Conservation (phyloP, 495 filamentous ascomycete species). For the Lasiosphaeria hispida region DNA sequence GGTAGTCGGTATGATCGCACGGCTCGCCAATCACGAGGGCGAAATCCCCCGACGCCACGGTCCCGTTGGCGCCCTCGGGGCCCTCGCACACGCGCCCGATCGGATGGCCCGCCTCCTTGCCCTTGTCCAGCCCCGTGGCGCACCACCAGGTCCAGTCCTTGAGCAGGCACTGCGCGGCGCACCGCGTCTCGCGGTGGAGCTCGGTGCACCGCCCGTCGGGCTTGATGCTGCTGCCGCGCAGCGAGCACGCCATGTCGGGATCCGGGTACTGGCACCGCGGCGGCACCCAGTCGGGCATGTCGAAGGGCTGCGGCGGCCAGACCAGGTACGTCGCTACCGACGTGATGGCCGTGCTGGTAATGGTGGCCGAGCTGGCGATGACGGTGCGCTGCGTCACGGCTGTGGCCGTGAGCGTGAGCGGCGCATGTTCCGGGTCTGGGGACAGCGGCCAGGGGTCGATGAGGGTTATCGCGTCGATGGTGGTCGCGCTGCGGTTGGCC, state of each 20-base stretch:
- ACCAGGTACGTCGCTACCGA: conserved; percentile 8
- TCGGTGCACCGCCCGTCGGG: conserved; percentile 14
- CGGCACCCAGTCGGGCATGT: conserved; percentile 29
- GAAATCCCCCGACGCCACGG: not conserved
- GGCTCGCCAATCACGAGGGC: conserved; percentile 17
- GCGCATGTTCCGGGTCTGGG: conserved; percentile 15
- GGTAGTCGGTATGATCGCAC: conserved; percentile 25
- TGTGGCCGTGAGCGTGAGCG: conserved; percentile 14
- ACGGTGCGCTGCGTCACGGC: conserved; percentile 13
- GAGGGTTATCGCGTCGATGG: conserved; percentile 20
- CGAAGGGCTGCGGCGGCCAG: conserved; percentile 16
- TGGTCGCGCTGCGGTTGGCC: not conserved
- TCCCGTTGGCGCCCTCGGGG: conserved; percentile 11
- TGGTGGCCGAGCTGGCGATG: not conserved
- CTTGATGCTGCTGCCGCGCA: conserved; percentile 16
- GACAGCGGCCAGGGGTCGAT: conserved; percentile 21
- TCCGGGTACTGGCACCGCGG: conserved; percentile 29
- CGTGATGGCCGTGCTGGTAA: conserved; percentile 7
- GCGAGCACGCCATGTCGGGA: conserved; percentile 13
- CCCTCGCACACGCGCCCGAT: conserved; percentile 49
- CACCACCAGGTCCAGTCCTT: conserved; percentile 27
- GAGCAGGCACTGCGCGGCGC: conserved; percentile 19
- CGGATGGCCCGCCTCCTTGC: conserved; percentile 21
- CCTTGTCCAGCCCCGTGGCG: not conserved
- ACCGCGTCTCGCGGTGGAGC: conserved; percentile 16